phyloP scores from a whole-genome alignment of 805 yeast species.

The Zygosaccharomyces pseudorouxii region DNA sequence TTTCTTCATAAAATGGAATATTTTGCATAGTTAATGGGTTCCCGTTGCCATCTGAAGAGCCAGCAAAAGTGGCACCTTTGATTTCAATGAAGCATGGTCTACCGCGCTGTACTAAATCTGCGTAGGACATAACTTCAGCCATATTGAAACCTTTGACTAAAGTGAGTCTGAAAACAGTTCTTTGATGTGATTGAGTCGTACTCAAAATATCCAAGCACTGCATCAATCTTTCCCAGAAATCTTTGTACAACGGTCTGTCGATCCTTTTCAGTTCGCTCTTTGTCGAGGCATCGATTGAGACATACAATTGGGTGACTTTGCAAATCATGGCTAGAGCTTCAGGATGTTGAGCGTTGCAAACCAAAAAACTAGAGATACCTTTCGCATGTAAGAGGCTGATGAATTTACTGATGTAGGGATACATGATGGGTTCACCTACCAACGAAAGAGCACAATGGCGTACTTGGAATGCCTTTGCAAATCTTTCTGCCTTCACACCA shows the following conservation, averaged over 20 bases:
- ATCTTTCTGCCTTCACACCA: constrained; percentile 84
- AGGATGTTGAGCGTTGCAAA: constrained; percentile 96
- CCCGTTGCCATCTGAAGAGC: constrained; percentile 77
- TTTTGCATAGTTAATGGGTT: constrained; percentile 93
- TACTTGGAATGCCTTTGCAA: constrained; percentile 85
- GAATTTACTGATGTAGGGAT: constrained; percentile 85
- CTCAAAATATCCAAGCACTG: constrained; percentile 73
- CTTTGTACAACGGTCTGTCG: constrained; percentile 84
- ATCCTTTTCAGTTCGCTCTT: constrained; percentile 73
- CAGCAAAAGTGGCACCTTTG: constrained; percentile 94
- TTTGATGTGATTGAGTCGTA: constrained; percentile 70
- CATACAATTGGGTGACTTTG: constrained; percentile 86
- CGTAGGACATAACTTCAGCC: constrained; percentile 74
- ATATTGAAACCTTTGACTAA: constrained; percentile 90
- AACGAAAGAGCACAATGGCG: constrained; percentile 87
- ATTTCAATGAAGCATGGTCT: constrained; percentile 85
- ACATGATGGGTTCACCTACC: constrained; percentile 93
- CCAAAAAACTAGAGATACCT: constrained; percentile 80
- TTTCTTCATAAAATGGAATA: constrained; percentile 91
- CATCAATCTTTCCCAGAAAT: constrained; percentile 87
- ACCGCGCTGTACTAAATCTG: constrained; percentile 78
- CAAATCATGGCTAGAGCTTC: constrained; percentile 63
- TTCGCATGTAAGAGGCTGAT: constrained; percentile 73
- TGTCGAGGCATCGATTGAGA: constrained; percentile 91
- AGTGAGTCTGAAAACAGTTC: constrained; percentile 88